Conservation (phyloP, 306 rosid species). For the Lotus japonicus region DNA sequence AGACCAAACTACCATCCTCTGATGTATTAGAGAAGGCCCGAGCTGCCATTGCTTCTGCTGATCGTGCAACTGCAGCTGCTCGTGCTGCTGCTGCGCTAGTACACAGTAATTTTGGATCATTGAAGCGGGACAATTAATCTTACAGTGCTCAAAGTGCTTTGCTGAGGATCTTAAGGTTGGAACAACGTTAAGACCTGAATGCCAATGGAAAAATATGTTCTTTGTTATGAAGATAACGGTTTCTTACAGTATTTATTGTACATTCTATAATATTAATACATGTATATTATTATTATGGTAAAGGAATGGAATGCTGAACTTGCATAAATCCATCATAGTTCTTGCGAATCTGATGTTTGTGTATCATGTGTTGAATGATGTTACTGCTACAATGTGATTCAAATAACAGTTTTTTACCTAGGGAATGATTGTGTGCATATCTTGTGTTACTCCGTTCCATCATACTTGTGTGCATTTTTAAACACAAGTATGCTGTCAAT, state of each 20-base stretch:
- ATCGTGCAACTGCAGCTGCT: conserved; percentile 84
- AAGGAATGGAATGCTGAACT: background rate
- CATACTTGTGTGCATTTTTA: no score
- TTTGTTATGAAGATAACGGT: background rate
- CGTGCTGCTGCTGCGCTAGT: conserved; percentile 74
- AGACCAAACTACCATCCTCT: conserved; percentile 38
- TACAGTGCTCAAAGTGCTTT: conserved; percentile 22
- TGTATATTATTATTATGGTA: conserved; percentile 6
- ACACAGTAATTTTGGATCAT: conserved; percentile 36
- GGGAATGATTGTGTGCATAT: background rate
- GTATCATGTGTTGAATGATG: conserved; percentile 1
- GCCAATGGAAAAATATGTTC: background rate
- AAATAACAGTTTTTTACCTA: background rate
- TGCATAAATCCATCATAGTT: background rate
- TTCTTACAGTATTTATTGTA: background rate
- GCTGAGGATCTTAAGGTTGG: background rate
- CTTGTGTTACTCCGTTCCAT: no score
- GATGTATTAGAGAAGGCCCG: conserved; percentile 76
- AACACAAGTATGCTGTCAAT: background rate
- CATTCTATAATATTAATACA: conserved; percentile 13
- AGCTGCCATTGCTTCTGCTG: conserved; percentile 82
- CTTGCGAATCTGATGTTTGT: background rate
- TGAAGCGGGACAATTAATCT: conserved; percentile 44
- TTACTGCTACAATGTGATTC: background rate
- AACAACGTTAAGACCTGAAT: background rate